Conservation (phyloP, 768 basidiomycete genomes). For the Coprinopsis marcescibilis region DNA sequence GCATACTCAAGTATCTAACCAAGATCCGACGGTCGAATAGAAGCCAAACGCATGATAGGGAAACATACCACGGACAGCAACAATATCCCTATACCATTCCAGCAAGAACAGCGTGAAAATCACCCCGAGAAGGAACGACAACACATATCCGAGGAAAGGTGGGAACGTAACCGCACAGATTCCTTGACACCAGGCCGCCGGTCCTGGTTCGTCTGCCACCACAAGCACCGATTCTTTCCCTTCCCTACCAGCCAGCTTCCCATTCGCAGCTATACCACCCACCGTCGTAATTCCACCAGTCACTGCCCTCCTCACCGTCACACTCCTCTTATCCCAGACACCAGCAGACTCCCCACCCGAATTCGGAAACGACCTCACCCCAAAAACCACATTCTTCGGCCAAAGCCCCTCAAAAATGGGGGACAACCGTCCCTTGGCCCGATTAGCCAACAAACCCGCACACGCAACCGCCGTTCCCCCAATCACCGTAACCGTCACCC, state of each 20-base stretch:
- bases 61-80: background rate
- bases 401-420: no score
- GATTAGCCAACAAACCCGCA: no score
- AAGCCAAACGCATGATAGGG: no score
- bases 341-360: no score
- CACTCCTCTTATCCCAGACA: no score
- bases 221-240: background rate
- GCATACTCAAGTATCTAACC: no score
- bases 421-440: background rate
- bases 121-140: conserved; percentile 10
- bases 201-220: background rate
- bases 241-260: background rate
- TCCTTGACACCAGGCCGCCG: background rate
- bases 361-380: no score
- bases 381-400: no score
- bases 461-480: background rate
- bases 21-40: no score
- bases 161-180: background rate
- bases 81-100: background rate
- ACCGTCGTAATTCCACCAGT: background rate
- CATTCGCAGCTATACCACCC: background rate
- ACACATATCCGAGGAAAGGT: conserved; percentile 11
- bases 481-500: background rate
- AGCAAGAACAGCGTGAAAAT: conserved; percentile 7
- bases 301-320: no score